Conservation (phyloP, 768 basidiomycete genomes). For the Tylopilus vinaceipallidus region DNA sequence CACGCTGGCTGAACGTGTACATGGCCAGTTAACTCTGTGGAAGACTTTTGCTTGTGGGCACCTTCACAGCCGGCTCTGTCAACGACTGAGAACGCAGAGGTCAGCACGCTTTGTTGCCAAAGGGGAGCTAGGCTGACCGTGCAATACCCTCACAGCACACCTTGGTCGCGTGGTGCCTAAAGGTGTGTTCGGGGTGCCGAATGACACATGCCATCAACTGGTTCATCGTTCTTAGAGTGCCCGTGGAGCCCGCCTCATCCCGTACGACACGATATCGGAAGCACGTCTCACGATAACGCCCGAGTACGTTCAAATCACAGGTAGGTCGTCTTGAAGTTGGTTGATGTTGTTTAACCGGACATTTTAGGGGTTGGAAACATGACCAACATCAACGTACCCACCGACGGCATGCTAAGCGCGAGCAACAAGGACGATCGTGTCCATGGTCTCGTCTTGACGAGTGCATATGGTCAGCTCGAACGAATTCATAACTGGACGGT, state of each 20-base stretch:
- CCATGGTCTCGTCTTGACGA: slow-evolving; percentile 72
- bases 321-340: slow-evolving; percentile 28
- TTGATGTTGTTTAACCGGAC: slow-evolving; percentile 16
- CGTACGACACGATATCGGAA: slow-evolving; percentile 64
- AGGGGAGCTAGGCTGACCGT: slow-evolving; percentile 13
- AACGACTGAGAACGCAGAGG: slow-evolving; percentile 62
- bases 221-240: slow-evolving; percentile 38
- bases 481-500: slow-evolving; percentile 77
- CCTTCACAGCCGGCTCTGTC: slow-evolving; percentile 53
- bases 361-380: slow-evolving; percentile 63
- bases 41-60: slow-evolving; percentile 53
- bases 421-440: slow-evolving; percentile 58
- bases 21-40: slow-evolving; percentile 51
- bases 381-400: slow-evolving; percentile 61
- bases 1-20: neutral
- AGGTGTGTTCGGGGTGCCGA: slow-evolving; percentile 29
- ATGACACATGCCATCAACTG: neutral
- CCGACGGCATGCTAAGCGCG: slow-evolving; percentile 56
- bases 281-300: slow-evolving; percentile 71
- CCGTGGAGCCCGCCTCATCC: slow-evolving; percentile 66
- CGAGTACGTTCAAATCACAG: slow-evolving; percentile 73
- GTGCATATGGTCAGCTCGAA: slow-evolving; percentile 55
- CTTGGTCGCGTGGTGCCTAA: slow-evolving; percentile 54
- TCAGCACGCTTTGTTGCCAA: slow-evolving; percentile 24
- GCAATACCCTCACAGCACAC: slow-evolving; percentile 34